Base-by-base conservation (phyloP, 2,329 filamentous ascomycete genomes). In the Epicoccum sorghinum region DNA sequence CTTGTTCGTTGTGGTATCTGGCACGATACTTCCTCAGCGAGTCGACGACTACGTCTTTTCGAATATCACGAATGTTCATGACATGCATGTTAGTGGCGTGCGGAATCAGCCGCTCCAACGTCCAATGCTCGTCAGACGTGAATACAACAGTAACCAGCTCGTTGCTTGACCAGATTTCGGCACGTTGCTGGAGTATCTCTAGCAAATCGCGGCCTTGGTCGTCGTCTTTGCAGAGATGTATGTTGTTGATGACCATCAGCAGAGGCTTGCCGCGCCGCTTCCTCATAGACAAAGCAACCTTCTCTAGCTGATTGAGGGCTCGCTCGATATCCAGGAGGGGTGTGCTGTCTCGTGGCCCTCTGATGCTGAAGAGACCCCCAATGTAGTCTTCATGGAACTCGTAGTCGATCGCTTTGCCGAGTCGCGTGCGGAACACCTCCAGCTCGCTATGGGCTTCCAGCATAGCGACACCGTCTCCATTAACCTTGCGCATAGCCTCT, bases 351-450 rank as follows among this genome's bases (percentile, higher is more conserved):
- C 95, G 84, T 0, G 95, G 95, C 0, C 95, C 95, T 38, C 89
- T 86, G 70, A 98, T 96, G 58, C 90, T 96, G 75, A 99, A 98
- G 61, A 98, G 88, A 4, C 89, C 90, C 43, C 95, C 95, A 55
- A 99, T 96, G 69, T 96, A 97, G 76, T 99, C 95, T 78, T 98
- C 93, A 69, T 98, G 91, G 66, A 89, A 99, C 72, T 99, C 95
- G 71, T 92, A 99, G 74, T 99, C 93, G 42, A 98, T 82, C 0
- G 93, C 90, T 73, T 97, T 98, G 29, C 95, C 93, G 3, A 99
- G 83, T 5, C 95, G 85, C 36, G 96, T 89, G 7, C 95, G 88
- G 72, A 99, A 96, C 52, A 99, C 96, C 68, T 99, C 95, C 1
- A 93, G 83, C 73, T 98, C 92, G 6, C 91, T 89, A 74, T 98